Evolutionary conservation across 352 stramenopile species (phyloP).

Genomic region (Saprolegnia diclina): DNA sequence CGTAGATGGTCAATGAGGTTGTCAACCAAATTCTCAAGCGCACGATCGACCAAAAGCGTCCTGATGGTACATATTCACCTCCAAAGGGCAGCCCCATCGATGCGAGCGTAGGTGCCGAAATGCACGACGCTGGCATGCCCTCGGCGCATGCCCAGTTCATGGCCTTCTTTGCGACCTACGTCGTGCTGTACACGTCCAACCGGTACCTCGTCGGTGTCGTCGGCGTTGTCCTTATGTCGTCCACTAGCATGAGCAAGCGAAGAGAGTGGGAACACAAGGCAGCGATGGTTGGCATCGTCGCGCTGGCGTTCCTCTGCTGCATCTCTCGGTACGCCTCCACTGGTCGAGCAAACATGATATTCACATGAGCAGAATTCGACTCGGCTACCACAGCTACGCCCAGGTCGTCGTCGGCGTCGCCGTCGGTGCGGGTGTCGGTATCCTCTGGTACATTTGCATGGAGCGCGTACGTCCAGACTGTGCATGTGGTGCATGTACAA

Average conservation of each 20-base stretch:
- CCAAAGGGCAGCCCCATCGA: background rate
- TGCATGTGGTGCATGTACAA: background rate
- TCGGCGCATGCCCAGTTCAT: conserved; percentile 80
- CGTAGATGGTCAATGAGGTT: conserved; percentile 60
- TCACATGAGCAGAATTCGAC: conserved; percentile 34
- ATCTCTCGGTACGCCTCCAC: conserved; percentile 40
- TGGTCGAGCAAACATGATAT: background rate
- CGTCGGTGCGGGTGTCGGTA: conserved; percentile 41
- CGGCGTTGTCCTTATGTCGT: background rate
- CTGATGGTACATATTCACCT: conserved; percentile 26
- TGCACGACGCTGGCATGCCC: conserved; percentile 65
- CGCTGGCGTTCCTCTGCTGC: conserved; percentile 50
- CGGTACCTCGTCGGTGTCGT: conserved; percentile 31
- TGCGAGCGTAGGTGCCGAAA: conserved; percentile 38
- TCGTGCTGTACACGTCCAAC: conserved; percentile 60
- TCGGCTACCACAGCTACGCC: conserved; percentile 74
- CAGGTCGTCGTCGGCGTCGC: conserved; percentile 55
- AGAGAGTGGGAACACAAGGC: conserved; percentile 52
- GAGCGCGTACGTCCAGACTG: conserved; percentile 28
- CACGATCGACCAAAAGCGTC: conserved; percentile 60
- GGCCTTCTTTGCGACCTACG: conserved; percentile 67
- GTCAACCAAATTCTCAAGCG: conserved; percentile 78
- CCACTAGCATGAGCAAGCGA: conserved; percentile 41
- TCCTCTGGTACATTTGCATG: conserved; percentile 50
- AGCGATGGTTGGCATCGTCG: conserved; percentile 46